phyloP scores from a whole-genome alignment of 1,139 yeast species.

The Pichia sp. region DNA sequence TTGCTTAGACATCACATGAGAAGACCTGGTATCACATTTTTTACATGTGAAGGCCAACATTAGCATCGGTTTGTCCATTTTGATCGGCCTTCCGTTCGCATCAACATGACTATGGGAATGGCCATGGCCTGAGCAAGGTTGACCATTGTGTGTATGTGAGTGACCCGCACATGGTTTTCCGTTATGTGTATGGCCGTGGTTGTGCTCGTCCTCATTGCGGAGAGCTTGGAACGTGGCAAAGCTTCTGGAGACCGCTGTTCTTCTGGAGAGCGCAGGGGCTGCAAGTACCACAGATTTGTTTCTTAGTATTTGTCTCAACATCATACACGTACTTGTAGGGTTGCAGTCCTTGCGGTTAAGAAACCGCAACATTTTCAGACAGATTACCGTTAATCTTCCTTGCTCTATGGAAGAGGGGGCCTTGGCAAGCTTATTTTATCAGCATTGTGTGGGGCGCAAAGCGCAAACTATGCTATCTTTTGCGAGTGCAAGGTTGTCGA shows the following conservation, averaged over 20 bases:
- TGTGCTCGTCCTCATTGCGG: background rate
- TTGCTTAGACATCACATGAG: conserved; percentile 85
- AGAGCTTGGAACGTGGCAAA: background rate
- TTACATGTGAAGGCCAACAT: conserved; percentile 94
- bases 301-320: background rate
- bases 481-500: too few species aligned
- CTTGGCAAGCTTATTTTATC: too few species aligned
- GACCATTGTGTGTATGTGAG: conserved; percentile 7
- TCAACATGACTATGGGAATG: conserved; percentile 8
- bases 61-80: conserved; percentile 63
- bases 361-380: too few species aligned
- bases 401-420: too few species aligned
- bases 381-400: too few species aligned
- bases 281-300: background rate
- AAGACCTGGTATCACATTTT: conserved; percentile 74
- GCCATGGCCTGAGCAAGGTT: conserved; percentile 7
- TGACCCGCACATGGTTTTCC: conserved; percentile 1
- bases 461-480: too few species aligned
- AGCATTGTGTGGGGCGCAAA: too few species aligned
- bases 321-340: too few species aligned
- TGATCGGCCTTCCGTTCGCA: conserved; percentile 12
- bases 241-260: background rate
- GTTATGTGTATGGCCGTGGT: background rate
- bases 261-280: background rate
- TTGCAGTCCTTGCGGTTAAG: background rate